Evolutionary conservation across 495 filamentous ascomycete genomes (phyloP).

Genomic region (Aspergillus ostianus): DNA sequence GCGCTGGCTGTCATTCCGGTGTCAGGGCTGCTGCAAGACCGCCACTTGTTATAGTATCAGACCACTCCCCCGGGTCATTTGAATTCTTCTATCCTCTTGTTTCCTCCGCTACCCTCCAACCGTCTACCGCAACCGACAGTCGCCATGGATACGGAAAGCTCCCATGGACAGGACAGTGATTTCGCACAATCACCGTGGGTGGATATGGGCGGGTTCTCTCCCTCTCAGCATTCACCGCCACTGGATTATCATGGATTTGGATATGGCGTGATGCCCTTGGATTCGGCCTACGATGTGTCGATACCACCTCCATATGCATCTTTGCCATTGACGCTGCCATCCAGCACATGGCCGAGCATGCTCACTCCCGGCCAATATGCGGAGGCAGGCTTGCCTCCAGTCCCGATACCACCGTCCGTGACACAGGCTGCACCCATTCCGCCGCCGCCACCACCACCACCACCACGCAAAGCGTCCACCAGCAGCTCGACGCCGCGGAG

Average conservation of each 20-base stretch:
- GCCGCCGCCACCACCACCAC: slow-evolving; percentile 33
- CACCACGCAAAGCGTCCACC: slow-evolving; percentile 48
- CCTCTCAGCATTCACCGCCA: slow-evolving; percentile 44
- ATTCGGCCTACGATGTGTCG: slow-evolving; percentile 42
- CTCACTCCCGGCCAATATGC: slow-evolving; percentile 43
- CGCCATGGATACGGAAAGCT: slow-evolving; percentile 46
- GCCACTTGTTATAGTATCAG: slow-evolving; percentile 1
- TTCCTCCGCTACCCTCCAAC: slow-evolving; percentile 21
- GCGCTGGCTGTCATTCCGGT: neutral
- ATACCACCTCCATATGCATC: slow-evolving; percentile 48
- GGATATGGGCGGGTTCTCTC: slow-evolving; percentile 46
- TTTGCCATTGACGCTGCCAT: slow-evolving; percentile 64
- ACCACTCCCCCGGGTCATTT: slow-evolving; percentile 1
- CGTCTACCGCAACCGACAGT: slow-evolving; percentile 8
- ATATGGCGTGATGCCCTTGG: slow-evolving; percentile 42
- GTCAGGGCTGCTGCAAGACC: neutral
- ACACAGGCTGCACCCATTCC: slow-evolving; percentile 48
- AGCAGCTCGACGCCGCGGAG: slow-evolving; percentile 69
- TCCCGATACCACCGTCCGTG: slow-evolving; percentile 55
- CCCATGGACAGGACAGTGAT: slow-evolving; percentile 44
- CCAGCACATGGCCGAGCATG: slow-evolving; percentile 70
- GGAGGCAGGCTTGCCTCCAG: slow-evolving; percentile 40
- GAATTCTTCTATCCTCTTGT: slow-evolving; percentile 9
- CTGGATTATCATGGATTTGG: slow-evolving; percentile 45
- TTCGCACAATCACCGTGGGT: slow-evolving; percentile 54